These are phyloP conservation scores for Leccinum uliginosum DNA, from an alignment of 768 basidiomycete species.

Conservation along the genomic window DNA sequence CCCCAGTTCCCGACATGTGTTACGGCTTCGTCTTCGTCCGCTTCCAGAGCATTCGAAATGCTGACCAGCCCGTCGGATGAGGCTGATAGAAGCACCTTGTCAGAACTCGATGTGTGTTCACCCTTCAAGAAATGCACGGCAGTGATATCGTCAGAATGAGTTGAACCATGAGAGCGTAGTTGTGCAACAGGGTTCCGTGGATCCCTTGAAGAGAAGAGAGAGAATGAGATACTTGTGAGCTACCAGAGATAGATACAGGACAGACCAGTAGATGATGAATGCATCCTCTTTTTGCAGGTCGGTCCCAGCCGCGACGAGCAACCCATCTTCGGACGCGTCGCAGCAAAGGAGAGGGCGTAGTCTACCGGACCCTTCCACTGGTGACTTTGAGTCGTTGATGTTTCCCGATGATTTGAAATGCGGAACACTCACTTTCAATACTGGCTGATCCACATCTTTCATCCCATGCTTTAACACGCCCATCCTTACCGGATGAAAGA, in stretches of 20 bases:
- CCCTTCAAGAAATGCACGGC: constrained; percentile 49
- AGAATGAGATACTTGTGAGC: constrained; percentile 1
- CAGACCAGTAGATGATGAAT: constrained; percentile 78
- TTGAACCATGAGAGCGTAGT: constrained; percentile 72
- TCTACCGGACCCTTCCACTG: constrained; percentile 49
- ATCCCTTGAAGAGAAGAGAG: constrained; percentile 53
- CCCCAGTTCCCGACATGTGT: constrained; percentile 83
- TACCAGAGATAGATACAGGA: neutral
- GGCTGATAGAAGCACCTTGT: constrained; percentile 63
- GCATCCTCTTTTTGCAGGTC: constrained; percentile 81
- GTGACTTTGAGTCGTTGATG: constrained; percentile 37
- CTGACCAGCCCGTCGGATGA: constrained; percentile 84
- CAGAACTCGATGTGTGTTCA: constrained; percentile 29
- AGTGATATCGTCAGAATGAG: constrained; percentile 93
- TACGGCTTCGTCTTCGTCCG: constrained; percentile 85
- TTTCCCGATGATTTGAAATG: neutral
- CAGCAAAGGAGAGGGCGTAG: constrained; percentile 53
- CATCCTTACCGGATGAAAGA: constrained; percentile 68
- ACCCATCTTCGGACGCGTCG: constrained; percentile 66
- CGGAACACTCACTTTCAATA: constrained; percentile 53
- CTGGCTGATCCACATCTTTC: constrained; percentile 47
- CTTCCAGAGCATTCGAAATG: constrained; percentile 64
- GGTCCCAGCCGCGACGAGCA: constrained; percentile 77
- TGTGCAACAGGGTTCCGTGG: constrained; percentile 71
- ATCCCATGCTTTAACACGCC: constrained; percentile 73